phyloP scores from a whole-genome alignment of 1,139 yeast genomes.

The Debaryomyces robertsiae region DNA sequence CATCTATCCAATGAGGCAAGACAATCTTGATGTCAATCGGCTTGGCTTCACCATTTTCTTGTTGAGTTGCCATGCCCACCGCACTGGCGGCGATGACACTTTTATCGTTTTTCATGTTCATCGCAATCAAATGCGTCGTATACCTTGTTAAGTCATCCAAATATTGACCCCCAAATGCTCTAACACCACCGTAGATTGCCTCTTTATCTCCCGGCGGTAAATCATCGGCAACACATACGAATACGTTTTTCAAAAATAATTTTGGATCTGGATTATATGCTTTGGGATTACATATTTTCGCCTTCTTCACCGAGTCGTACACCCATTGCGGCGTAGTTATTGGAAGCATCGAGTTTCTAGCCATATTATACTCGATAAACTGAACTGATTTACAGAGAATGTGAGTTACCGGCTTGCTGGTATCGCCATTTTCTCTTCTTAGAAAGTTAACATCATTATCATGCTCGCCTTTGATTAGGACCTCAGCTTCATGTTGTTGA shows the following conservation, averaged over 20 bases:
- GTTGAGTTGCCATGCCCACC: constrained; percentile 28
- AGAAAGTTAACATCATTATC: constrained; percentile 30
- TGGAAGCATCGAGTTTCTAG: constrained; percentile 63
- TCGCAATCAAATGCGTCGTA: constrained; percentile 78
- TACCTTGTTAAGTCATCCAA: constrained; percentile 63
- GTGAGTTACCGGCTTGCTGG: constrained; percentile 40
- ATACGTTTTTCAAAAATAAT: constrained; percentile 61
- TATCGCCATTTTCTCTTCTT: constrained; percentile 15
- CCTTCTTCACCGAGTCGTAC: constrained; percentile 44
- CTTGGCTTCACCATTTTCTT: constrained; percentile 16
- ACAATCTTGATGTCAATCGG: constrained; percentile 58
- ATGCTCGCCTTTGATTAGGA: constrained; percentile 26
- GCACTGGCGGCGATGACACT: constrained; percentile 44
- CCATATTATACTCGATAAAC: constrained; percentile 56
- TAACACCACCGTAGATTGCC: constrained; percentile 63
- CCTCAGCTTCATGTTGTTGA: constrained; percentile 26
- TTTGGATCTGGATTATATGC: constrained; percentile 70
- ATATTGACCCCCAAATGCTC: constrained; percentile 75
- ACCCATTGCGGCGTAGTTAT: constrained; percentile 72
- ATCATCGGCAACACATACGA: constrained; percentile 62
- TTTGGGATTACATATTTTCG: constrained; percentile 51
- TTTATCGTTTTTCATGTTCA: constrained; percentile 54
- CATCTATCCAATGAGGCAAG: constrained; percentile 75
- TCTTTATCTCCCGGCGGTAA: constrained; percentile 64
- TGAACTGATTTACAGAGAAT: constrained; percentile 56